Percentiles rank a stretch among this genome's conserved stretches.
phyloP scores from a whole-genome alignment of 768 basidiomycete species.

The Mycena venus region DNA sequence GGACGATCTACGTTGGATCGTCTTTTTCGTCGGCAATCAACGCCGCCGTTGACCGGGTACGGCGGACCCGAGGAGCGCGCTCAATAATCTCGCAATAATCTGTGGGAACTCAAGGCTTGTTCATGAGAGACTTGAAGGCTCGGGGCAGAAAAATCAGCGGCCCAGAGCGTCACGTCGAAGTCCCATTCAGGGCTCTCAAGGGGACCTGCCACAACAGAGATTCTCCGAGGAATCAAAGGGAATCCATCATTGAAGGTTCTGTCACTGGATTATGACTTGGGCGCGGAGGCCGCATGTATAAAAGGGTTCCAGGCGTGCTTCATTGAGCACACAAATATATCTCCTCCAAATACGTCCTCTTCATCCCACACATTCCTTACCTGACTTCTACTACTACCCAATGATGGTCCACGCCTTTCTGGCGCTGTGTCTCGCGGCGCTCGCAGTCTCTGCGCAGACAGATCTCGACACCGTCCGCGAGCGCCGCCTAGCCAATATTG shows the following conservation, averaged over 20 bases:
- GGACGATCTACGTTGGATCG: neutral
- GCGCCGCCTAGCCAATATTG: constrained; percentile 54
- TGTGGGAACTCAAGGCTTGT: neutral
- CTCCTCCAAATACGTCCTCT: neutral
- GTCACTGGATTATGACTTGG: neutral
- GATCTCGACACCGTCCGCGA: constrained; percentile 53
- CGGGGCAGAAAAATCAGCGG: neutral
- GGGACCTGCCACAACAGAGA: neutral
- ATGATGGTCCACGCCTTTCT: neutral
- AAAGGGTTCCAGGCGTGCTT: neutral
- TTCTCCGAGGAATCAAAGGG: neutral
- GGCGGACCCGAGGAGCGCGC: no score
- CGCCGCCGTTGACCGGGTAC: no score
- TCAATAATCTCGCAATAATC: no score
- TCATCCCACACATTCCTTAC: neutral
- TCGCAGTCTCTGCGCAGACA: constrained; percentile 19
- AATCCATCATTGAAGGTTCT: neutral
- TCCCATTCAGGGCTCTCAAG: neutral
- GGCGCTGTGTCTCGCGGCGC: neutral
- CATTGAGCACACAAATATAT: neutral
- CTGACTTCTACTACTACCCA: neutral
- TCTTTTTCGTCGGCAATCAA: neutral
- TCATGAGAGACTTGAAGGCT: no score
- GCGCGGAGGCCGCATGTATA: neutral
- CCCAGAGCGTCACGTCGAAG: neutral